Conservation (phyloP, 345 rosid species). For the Sisymbrium altissimum region DNA sequence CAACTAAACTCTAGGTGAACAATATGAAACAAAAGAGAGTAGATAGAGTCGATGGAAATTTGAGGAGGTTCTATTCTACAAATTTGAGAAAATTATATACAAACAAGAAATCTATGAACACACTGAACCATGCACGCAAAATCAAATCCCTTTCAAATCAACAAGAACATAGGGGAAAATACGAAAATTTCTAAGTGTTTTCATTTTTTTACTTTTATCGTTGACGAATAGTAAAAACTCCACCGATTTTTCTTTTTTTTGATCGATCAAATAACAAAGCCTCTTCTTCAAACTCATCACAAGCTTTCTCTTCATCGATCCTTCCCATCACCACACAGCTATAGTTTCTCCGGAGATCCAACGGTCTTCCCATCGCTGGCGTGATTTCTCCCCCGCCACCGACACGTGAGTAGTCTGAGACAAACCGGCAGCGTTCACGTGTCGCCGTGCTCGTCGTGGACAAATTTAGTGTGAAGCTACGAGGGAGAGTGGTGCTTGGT, state of each 20-base stretch:
- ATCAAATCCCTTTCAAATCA: not conserved
- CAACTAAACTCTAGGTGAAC: not conserved
- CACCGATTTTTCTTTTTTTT: slow-evolving; percentile 5
- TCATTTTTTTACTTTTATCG: not conserved
- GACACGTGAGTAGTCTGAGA: slow-evolving; percentile 34
- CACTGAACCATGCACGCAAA: not conserved
- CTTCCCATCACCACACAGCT: slow-evolving; percentile 44
- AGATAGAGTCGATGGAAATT: not conserved
- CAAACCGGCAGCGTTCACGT: slow-evolving; percentile 34
- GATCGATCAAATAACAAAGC: not conserved
- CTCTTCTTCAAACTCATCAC: slow-evolving; percentile 41
- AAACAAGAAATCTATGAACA: not conserved
- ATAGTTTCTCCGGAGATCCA: slow-evolving; percentile 24
- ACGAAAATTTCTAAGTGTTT: not conserved
- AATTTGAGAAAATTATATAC: not conserved
- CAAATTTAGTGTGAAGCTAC: slow-evolving; percentile 47
- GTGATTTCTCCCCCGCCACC: slow-evolving; percentile 8
- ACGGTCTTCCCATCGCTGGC: slow-evolving; percentile 18
- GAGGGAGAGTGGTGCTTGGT: slow-evolving; percentile 37
- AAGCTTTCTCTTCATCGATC: slow-evolving; percentile 72
- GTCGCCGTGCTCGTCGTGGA: not conserved
- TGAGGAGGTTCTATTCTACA: not conserved
- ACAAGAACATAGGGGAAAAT: not conserved
- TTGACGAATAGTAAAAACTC: slow-evolving; percentile 1
- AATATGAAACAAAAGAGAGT: not conserved